Conservation (phyloP, 768 basidiomycete species). For the Termitomyces sp. region DNA sequence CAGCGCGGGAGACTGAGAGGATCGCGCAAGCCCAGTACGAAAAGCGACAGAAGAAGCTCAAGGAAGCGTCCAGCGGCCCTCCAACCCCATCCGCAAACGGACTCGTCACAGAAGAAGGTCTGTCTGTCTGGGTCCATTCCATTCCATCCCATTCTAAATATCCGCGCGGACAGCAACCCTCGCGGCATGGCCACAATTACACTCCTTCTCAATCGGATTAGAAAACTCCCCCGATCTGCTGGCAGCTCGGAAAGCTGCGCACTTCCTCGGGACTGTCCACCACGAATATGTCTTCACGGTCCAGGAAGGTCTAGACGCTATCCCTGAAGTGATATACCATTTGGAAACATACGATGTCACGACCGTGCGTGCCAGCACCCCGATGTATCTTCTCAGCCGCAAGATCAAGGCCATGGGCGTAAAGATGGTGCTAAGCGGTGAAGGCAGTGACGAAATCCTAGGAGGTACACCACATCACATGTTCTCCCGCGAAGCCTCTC, state of each 20-base stretch:
- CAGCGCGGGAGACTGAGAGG: slow-evolving; percentile 92
- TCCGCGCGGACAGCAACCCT: slow-evolving; percentile 48
- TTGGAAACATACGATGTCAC: slow-evolving; percentile 99
- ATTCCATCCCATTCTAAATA: background rate
- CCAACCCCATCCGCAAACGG: slow-evolving; percentile 36
- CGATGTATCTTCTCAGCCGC: slow-evolving; percentile 96
- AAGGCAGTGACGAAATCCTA: slow-evolving; percentile 96
- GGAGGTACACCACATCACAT: slow-evolving; percentile 54
- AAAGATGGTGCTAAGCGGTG: slow-evolving; percentile 98
- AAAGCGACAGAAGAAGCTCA: slow-evolving; percentile 53
- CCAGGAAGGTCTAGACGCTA: slow-evolving; percentile 94
- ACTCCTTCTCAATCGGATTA: slow-evolving; percentile 96
- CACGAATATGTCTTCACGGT: slow-evolving; percentile 98
- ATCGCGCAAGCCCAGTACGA: slow-evolving; percentile 76
- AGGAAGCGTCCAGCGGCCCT: slow-evolving; percentile 49
- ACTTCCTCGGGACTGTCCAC: slow-evolving; percentile 89
- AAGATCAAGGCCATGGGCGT: slow-evolving; percentile 99
- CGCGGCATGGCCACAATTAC: slow-evolving; percentile 90
- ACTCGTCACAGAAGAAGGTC: slow-evolving; percentile 51
- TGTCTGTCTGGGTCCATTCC: slow-evolving; percentile 22
- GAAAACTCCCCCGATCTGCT: slow-evolving; percentile 92
- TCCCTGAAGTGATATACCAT: slow-evolving; percentile 96
- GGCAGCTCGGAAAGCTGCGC: slow-evolving; percentile 90
- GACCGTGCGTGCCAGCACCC: slow-evolving; percentile 94
- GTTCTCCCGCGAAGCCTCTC: background rate